phyloP scores from a whole-genome alignment of 1,284 basidiomycete genomes.

The Kwoniella shivajii region DNA sequence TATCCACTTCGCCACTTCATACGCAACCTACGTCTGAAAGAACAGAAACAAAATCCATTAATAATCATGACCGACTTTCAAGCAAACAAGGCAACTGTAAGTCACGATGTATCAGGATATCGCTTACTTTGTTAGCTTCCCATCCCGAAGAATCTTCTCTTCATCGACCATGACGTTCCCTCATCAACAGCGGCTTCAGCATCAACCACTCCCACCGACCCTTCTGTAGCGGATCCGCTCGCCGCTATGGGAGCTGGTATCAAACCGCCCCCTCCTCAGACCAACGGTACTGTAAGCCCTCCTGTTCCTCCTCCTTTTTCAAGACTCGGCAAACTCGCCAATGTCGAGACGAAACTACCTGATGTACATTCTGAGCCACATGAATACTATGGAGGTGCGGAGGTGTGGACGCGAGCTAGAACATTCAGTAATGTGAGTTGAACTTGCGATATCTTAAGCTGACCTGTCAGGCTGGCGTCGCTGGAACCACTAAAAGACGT shows the following conservation, averaged over 20 bases:
- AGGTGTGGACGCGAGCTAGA: slow-evolving; percentile 73
- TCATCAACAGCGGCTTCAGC: slow-evolving; percentile 25
- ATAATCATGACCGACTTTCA: neutral
- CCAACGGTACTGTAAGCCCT: slow-evolving; percentile 8
- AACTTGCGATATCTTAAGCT: neutral
- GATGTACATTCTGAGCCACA: slow-evolving; percentile 67
- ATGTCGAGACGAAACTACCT: slow-evolving; percentile 44
- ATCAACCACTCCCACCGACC: slow-evolving; percentile 32
- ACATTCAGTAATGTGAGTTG: slow-evolving; percentile 76
- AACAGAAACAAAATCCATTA: neutral
- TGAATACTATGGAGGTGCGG: slow-evolving; percentile 78
- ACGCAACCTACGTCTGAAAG: neutral
- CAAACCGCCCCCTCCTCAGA: slow-evolving; percentile 1
- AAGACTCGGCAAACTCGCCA: slow-evolving; percentile 27
- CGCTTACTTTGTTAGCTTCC: slow-evolving; percentile 33
- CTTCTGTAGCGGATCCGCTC: slow-evolving; percentile 25
- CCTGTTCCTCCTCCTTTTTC: slow-evolving; percentile 3
- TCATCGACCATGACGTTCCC: slow-evolving; percentile 45
- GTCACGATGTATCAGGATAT: neutral
- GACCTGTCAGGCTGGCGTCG: slow-evolving; percentile 59
- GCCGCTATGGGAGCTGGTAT: slow-evolving; percentile 17
- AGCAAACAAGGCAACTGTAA: slow-evolving; percentile 24
- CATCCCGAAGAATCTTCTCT: slow-evolving; percentile 46
- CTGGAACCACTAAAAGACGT: slow-evolving; percentile 63
- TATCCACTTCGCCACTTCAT: slow-evolving; percentile 3